phyloP scores from a whole-genome alignment of 495 filamentous ascomycete species.

The Aspergillus haitiensis region DNA sequence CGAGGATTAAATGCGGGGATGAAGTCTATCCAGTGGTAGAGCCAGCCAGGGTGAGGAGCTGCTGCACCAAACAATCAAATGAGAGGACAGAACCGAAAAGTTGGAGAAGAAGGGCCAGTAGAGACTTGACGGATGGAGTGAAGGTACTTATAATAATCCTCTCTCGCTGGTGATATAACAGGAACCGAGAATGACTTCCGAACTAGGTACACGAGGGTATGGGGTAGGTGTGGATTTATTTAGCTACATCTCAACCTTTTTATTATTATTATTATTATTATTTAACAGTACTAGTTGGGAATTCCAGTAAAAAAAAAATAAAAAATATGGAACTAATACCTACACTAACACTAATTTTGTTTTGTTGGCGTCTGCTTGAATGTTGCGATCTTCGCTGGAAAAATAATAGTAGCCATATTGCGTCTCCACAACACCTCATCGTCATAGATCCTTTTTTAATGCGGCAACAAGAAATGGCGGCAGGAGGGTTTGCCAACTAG shows the following conservation, averaged over 20 bases:
- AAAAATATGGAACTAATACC: background rate
- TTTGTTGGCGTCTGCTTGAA: background rate
- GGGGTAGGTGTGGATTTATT: background rate
- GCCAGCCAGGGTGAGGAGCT: background rate
- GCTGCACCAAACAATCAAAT: background rate
- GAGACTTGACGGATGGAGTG: too few species aligned
- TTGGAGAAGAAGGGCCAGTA: background rate
- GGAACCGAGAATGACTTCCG: constrained; percentile 17
- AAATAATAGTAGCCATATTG: background rate
- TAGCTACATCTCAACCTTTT: background rate
- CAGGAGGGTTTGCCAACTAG: constrained; percentile 5
- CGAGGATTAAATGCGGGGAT: constrained; percentile 19
- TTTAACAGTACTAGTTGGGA: background rate
- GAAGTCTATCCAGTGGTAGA: background rate
- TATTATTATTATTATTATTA: background rate
- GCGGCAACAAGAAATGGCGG: background rate
- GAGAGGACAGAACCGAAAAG: background rate
- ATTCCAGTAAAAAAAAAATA: too few species aligned
- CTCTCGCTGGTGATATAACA: constrained; percentile 2
- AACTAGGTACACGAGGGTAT: background rate
- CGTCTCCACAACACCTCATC: constrained; percentile 8
- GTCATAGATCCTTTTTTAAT: background rate
- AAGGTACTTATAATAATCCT: constrained; percentile 11
- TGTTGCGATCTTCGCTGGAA: constrained; percentile 20
- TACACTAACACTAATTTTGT: constrained; percentile 5